phyloP scores from a whole-genome alignment of 1,139 yeast species.

The Yamadazyma aaseri region DNA sequence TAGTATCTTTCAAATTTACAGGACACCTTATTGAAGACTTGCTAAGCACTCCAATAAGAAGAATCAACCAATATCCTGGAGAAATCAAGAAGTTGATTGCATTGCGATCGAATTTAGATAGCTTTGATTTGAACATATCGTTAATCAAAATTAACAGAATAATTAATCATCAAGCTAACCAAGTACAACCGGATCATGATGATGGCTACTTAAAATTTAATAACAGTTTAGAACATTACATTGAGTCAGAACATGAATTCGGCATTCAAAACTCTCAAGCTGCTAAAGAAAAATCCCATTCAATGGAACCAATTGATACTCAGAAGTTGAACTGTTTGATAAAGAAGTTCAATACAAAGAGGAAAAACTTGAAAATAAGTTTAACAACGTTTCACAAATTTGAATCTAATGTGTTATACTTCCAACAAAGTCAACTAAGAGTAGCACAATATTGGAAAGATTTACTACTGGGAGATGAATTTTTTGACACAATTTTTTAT shows the following conservation, averaged over 20 bases:
- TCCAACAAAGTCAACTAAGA: conserved; percentile 15
- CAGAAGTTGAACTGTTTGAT: neutral
- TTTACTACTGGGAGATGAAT: conserved; percentile 15
- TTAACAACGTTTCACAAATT: conserved; percentile 7
- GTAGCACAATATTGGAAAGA: conserved; percentile 19
- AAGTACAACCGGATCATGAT: neutral
- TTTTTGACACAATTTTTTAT: conserved; percentile 19
- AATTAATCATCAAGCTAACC: conserved; percentile 8
- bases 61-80: conserved; percentile 16
- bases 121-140: conserved; percentile 14
- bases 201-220: conserved; percentile 1
- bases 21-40: conserved; percentile 9
- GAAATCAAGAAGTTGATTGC: conserved; percentile 17
- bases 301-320: neutral
- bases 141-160: conserved; percentile 19
- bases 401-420: conserved; percentile 7
- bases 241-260: conserved; percentile 13
- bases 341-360: neutral
- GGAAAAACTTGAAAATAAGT: conserved; percentile 6
- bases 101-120: conserved; percentile 9
- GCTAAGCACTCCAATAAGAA: conserved; percentile 14
- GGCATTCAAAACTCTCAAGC: conserved; percentile 4
- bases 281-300: neutral
- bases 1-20: conserved; percentile 4
- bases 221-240: conserved; percentile 11